Evolutionary conservation across 192 early-diverging fungal species (phyloP), one percentile per base, ranked within the genome.

Genomic region (Ambispora gerdemannii): DNA sequence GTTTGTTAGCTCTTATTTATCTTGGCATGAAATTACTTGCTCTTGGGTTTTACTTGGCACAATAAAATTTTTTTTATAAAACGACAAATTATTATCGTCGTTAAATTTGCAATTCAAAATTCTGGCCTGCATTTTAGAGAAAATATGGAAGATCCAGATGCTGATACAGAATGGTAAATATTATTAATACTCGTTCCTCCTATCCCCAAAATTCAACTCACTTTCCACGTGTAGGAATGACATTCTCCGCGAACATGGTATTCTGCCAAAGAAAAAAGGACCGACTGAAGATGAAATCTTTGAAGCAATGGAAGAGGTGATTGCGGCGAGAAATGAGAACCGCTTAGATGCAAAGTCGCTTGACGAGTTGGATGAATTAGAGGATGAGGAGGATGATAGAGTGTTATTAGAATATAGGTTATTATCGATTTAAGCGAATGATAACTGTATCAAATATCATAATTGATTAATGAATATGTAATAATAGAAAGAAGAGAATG

Each of bases 371-470:
- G 95, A 92, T 72, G 94, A 97, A 74, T 82, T 97, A 22, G 94
- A 96, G 63, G 96, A 98, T 72, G 84, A 90, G 36, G 92, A 97
- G 65, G 95, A 97, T 75, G 92, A 95, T 69, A 81, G 89, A 32
- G 80, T 95, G 10, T 77, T 98, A 35, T 80, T 87, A 73, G 86
- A 86, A 52, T 93, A 92, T 70, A 87, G 88, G 79, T 87, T 76
- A 52, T n/a, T n/a, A n/a, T n/a, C n/a, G n/a, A n/a, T n/a, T n/a
- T n/a, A n/a, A n/a, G n/a, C n/a, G n/a, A n/a, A n/a, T 76, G 2
- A 74, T 22, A 35, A 50, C 3, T 34, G 61, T 24, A 51, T 31
- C 33, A 8, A 4, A 22, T 24, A 33, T 55, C 3, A 15, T 3
- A 22, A 32, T 63, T 63, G 17, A 33, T 15, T 70, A 36, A 53